Evolutionary conservation across 2,329 filamentous ascomycete genomes (phyloP), one percentile per base, ranked within the genome.

Genomic region (Clonostachys rhizophaga): DNA sequence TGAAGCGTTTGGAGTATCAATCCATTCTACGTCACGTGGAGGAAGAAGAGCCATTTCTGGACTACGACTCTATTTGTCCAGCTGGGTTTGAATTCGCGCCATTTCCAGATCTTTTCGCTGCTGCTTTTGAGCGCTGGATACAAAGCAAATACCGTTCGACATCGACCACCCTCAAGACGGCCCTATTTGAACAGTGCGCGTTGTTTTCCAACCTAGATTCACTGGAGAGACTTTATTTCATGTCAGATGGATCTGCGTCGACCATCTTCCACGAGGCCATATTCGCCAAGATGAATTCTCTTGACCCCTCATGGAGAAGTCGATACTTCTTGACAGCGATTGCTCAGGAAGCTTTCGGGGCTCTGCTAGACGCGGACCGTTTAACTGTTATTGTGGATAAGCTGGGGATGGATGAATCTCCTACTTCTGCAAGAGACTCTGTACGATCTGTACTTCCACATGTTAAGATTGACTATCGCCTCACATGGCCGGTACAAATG

Each of bases 281-380:
- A 2, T 96, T 96, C 58, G 79, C 84, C 47, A 83, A 86, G 43
- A 77, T 96, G 41, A 87, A 94, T 54, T 72, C 68, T 2, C 57
- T 76, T 14, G 74, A 69, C 59, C 64, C 59, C 6, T 69, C 68
- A 35, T 96, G 91, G 91, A 84, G 86, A 51, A 90, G 96, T 61
- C 81, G 84, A 17, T 95, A 92, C 58, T 76, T 87, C 1, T 70
- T 96, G 30, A 94, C 87, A 0, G 89, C 91, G 54, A 68, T 90
- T 3, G 84, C 86, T 1, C 87, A 90, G 49, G 84, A 84, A 47
- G 83, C 87, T 0, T 91, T 90, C 60, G 74, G 80, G 2, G 54
- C 66, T 1, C 67, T 69, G 2, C 64, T 88, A 2, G 80, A 90
- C 47, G 55, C 74, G 3, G 78, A 84, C 43, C 79, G 81, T 17